phyloP scores from a whole-genome alignment of 257 asterid genomes.

The Lycium ferocissimum region DNA sequence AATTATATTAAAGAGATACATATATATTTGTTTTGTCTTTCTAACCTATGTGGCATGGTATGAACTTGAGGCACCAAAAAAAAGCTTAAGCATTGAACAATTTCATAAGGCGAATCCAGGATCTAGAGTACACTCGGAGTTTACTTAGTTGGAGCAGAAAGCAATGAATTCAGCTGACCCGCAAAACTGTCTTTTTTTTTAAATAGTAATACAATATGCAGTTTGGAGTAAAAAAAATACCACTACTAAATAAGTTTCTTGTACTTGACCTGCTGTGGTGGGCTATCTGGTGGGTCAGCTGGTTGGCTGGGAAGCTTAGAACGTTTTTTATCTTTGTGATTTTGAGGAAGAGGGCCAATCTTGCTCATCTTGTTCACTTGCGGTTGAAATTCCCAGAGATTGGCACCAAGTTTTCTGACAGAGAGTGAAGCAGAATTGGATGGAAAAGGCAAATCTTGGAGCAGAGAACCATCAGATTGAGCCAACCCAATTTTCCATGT shows the following conservation, averaged over 20 bases:
- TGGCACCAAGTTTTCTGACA: constrained; percentile 82
- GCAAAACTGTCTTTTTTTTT: not conserved
- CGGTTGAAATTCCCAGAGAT: constrained; percentile 78
- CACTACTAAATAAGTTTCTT: not conserved
- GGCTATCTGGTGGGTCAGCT: constrained; percentile 35
- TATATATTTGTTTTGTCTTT: not conserved
- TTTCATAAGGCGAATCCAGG: not conserved
- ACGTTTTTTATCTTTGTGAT: constrained; percentile 32
- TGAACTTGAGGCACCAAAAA: not conserved
- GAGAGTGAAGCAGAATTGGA: constrained; percentile 52
- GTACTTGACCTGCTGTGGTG: constrained; percentile 47
- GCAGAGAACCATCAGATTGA: constrained; percentile 60
- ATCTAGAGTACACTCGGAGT: not conserved
- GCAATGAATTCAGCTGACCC: not conserved
- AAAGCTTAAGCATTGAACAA: not conserved
- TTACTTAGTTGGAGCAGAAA: not conserved
- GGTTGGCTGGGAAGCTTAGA: constrained; percentile 34
- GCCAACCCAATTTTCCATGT: constrained; percentile 72
- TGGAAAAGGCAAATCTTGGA: constrained; percentile 55
- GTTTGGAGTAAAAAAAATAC: not conserved
- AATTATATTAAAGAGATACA: not conserved
- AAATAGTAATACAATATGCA: not conserved
- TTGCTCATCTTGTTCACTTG: constrained; percentile 45
- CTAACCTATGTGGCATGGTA: not conserved
- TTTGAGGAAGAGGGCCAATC: constrained; percentile 33